Conservation (phyloP, 2,329 filamentous ascomycete genomes). For the Calonectria leucothoes region DNA sequence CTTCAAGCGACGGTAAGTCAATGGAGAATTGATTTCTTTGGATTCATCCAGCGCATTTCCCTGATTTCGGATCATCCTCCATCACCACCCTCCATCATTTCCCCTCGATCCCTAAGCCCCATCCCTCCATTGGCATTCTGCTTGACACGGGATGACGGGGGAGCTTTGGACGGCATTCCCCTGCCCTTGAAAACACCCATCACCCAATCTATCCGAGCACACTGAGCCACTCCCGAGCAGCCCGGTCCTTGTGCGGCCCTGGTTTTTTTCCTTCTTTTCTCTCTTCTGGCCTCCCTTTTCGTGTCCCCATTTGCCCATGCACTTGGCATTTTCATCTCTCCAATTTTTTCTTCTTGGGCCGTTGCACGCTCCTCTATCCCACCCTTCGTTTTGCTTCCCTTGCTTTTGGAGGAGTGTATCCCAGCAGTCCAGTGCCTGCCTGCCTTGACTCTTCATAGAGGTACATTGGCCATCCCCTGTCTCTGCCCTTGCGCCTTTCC, state of each 20-base stretch:
- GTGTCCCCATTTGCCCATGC: conserved; percentile 6
- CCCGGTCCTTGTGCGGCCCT: conserved; percentile 9
- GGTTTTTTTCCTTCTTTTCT: background rate
- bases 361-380: background rate
- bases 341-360: background rate
- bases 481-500: conserved; percentile 18
- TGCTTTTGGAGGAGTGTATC: background rate
- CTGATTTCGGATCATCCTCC: conserved; percentile 11
- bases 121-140: conserved; percentile 35
- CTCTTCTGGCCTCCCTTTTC: background rate
- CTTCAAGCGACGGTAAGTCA: conserved; percentile 25
- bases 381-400: conserved; percentile 11
- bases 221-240: conserved; percentile 23
- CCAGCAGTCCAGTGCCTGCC: conserved; percentile 8
- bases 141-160: conserved; percentile 25
- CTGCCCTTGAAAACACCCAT: conserved; percentile 23
- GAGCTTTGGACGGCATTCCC: conserved; percentile 33
- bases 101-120: conserved; percentile 21
- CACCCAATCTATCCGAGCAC: conserved; percentile 21
- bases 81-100: conserved; percentile 27
- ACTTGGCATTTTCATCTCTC: background rate
- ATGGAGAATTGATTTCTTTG: conserved; percentile 3
- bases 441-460: background rate
- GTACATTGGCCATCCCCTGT: conserved; percentile 12
- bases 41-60: conserved; percentile 1